phyloP scores from a whole-genome alignment of 176 grass and related monocot genomes.

The Olyra latifolia region DNA sequence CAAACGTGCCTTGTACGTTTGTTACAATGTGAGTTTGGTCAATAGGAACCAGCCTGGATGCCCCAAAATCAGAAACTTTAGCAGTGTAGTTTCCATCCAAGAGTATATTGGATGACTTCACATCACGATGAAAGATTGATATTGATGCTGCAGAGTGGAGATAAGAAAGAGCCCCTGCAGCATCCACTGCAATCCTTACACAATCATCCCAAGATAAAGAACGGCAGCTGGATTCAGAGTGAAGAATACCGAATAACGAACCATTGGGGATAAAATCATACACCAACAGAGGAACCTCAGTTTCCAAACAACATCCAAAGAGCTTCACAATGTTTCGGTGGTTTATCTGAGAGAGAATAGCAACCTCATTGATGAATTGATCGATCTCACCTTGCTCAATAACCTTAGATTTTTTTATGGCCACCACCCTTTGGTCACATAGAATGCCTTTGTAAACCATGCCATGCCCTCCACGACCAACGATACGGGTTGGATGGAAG shows the following conservation, averaged over 20 bases:
- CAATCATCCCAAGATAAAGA: neutral
- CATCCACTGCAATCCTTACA: no score
- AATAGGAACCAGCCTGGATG: no score
- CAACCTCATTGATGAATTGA: neutral
- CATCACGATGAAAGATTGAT: no score
- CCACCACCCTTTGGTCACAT: slow-evolving; percentile 3
- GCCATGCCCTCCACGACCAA: slow-evolving; percentile 5
- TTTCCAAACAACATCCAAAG: no score
- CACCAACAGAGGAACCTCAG: neutral
- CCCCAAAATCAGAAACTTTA: no score
- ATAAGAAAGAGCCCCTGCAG: no score
- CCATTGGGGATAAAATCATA: slow-evolving; percentile 3
- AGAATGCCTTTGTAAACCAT: slow-evolving; percentile 22
- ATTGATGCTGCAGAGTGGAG: no score
- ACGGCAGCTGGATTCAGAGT: neutral
- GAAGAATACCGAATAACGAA: neutral
- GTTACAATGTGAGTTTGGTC: neutral
- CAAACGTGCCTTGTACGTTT: neutral
- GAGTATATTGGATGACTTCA: no score
- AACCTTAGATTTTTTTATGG: neutral
- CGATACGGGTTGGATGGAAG: slow-evolving; percentile 1
- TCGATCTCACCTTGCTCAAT: neutral
- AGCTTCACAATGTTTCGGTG: neutral
- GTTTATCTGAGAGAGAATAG: neutral
- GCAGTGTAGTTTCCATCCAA: no score